Conservation (phyloP, 2,329 filamentous ascomycete genomes). For the Fusarium sp. region DNA sequence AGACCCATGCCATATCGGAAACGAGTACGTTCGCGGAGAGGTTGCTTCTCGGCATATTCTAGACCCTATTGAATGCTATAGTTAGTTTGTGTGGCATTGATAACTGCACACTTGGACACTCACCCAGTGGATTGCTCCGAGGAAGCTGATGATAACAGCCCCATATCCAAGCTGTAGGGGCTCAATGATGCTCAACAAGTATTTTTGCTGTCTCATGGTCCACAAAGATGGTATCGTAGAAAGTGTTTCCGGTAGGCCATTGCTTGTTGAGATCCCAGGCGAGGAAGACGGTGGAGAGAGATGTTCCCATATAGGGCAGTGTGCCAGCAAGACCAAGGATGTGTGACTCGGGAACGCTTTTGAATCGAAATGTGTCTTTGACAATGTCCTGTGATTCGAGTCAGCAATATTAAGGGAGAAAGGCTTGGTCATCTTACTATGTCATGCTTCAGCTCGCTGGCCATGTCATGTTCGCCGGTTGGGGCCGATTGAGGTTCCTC, state of each 20-base stretch:
- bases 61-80: constrained; percentile 64
- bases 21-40: constrained; percentile 71
- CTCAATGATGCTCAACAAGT: constrained; percentile 81
- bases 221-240: constrained; percentile 67
- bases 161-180: constrained; percentile 92
- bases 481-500: constrained; percentile 44
- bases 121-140: constrained; percentile 91
- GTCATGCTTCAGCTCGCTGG: constrained; percentile 57
- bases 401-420: constrained; percentile 3
- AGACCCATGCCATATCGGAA: constrained; percentile 88
- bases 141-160: constrained; percentile 91
- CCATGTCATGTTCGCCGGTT: constrained; percentile 44
- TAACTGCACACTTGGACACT: constrained; percentile 1
- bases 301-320: constrained; percentile 87
- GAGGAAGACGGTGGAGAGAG: constrained; percentile 83
- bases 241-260: constrained; percentile 68
- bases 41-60: constrained; percentile 81
- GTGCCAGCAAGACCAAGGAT: constrained; percentile 81
- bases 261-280: constrained; percentile 84
- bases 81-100: neutral
- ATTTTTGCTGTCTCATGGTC: constrained; percentile 77
- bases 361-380: constrained; percentile 76
- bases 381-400: constrained; percentile 64
- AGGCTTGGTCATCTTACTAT: constrained; percentile 63
- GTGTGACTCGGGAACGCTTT: constrained; percentile 75